Base-by-base conservation (phyloP, 805 yeast species). In the Metschnikowia shivogae region DNA sequence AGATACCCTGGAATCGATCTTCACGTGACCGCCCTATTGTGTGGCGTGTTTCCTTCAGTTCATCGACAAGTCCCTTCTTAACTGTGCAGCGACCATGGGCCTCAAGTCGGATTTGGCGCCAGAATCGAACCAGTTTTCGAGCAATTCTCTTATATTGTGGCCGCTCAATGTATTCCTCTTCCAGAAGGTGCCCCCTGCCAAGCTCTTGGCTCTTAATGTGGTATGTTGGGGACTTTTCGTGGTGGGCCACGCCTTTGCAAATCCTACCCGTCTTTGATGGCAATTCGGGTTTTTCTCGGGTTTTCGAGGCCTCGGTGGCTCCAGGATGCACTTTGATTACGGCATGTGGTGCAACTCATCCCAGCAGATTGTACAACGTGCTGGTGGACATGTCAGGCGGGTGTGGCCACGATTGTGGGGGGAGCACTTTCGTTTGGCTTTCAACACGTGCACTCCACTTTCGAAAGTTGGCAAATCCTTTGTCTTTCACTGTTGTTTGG, bases 71-170 rank as follows among this genome's bases (percentile, higher is more conserved):
- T 70, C 78, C 12, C 59, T 79, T 35, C 59, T 80, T 36, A 79
- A 79, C 54, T 78, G 79, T 55, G 80, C 85, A 3, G 81, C 81
- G 12, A 80, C 80, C 1, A 77, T 81, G 83, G 85, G 85, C 1
- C 77, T 80, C 53, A 76, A 73, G 55, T 57, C 65, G 1, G 67
- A 77, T 52, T 62, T 78, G 49, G 63, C 63, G 32, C 66, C 73
- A 6, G 12, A 35, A 27, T 68, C 77, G 34, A 57, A 62, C 45
- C 76, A 80, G 41, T 79, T 73, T 54, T 73, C 80, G 19, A 72
- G 77, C 84, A 1, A 76, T 78, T 13, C 72, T 78, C 48, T 76
- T 79, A 77, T 47, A 76, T 79, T 43, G 70, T 76, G 48, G 76
- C 82, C 82, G 2, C 43, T 76, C n/a, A 63, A 59, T 61, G 42